Conservation (phyloP, 441 rosid genomes). For the Croton setiger region DNA sequence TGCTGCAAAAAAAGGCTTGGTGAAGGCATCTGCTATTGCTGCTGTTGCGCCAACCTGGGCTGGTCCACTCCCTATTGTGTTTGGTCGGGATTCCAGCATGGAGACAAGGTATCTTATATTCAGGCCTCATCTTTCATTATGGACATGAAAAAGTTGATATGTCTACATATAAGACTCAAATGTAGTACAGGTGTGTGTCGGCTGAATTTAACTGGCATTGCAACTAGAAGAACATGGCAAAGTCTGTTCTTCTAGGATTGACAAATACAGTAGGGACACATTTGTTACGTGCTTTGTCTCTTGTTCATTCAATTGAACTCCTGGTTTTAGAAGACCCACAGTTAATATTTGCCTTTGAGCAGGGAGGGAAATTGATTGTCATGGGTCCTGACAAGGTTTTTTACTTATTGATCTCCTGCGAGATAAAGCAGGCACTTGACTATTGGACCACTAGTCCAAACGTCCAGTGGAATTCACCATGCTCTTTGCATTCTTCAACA, state of each 20-base stretch:
- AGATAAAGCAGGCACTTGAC: too few relatives aligned
- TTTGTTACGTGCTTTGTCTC: background rate
- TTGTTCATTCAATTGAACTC: background rate
- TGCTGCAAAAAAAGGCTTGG: slow-evolving; percentile 66
- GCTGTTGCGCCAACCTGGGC: slow-evolving; percentile 95
- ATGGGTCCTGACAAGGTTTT: background rate
- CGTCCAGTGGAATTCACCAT: too few relatives aligned
- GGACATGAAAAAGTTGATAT: background rate
- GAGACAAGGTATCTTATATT: slow-evolving; percentile 64
- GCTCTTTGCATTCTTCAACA: background rate
- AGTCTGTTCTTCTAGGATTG: background rate
- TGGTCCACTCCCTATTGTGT: slow-evolving; percentile 89
- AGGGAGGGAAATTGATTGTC: background rate
- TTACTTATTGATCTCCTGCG: too few relatives aligned
- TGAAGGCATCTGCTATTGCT: slow-evolving; percentile 76
- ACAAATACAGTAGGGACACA: background rate
- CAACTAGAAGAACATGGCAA: background rate
- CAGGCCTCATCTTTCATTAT: background rate
- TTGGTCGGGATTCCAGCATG: slow-evolving; percentile 85
- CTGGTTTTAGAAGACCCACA: background rate
- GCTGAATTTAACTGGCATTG: background rate
- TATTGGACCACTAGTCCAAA: too few relatives aligned
- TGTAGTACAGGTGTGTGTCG: background rate
- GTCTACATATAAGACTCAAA: background rate
- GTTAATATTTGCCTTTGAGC: background rate